A percentile compares a stretch with the other conserved stretches of the same genome.
Evolutionary conservation across 306 rosid species (phyloP).

Genomic region (Prunus davidiana): DNA sequence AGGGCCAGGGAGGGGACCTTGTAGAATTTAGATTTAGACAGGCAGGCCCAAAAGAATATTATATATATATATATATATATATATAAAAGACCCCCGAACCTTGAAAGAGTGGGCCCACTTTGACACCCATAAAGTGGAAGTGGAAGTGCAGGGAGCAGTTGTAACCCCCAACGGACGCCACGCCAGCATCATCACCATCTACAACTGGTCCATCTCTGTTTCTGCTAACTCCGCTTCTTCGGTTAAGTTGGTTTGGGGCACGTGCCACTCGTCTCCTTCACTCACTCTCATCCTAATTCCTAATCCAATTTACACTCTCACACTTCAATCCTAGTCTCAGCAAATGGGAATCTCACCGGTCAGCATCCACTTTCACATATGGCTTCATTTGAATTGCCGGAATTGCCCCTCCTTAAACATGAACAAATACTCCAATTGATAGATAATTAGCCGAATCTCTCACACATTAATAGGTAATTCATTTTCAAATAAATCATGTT

Average conservation of each 20-base stretch:
- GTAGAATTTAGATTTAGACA: background rate
- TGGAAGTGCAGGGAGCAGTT: slow-evolving; percentile 22
- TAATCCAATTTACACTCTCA: background rate
- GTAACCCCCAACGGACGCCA: slow-evolving; percentile 17
- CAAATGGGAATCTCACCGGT: background rate
- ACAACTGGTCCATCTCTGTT: background rate
- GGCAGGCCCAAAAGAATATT: background rate
- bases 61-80: too few species aligned
- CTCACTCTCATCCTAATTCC: background rate
- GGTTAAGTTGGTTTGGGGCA: slow-evolving; percentile 5
- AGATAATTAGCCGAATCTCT: too few species aligned
- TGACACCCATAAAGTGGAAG: background rate
- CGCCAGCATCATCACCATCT: slow-evolving; percentile 5
- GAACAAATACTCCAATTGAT: too few species aligned
- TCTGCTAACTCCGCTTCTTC: slow-evolving; percentile 13
- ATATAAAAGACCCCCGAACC: background rate
- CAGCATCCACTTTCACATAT: slow-evolving; percentile 3
- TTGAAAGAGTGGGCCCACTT: background rate
- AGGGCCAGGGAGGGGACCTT: too few species aligned
- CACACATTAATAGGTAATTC: too few species aligned
- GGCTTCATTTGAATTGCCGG: background rate
- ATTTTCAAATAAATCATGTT: too few species aligned
- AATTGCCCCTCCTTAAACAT: background rate
- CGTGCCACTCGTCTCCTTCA: slow-evolving; percentile 3
- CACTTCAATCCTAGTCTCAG: background rate